phyloP scores from a whole-genome alignment of 305 asterid genomes.

The Rubia balearica region DNA sequence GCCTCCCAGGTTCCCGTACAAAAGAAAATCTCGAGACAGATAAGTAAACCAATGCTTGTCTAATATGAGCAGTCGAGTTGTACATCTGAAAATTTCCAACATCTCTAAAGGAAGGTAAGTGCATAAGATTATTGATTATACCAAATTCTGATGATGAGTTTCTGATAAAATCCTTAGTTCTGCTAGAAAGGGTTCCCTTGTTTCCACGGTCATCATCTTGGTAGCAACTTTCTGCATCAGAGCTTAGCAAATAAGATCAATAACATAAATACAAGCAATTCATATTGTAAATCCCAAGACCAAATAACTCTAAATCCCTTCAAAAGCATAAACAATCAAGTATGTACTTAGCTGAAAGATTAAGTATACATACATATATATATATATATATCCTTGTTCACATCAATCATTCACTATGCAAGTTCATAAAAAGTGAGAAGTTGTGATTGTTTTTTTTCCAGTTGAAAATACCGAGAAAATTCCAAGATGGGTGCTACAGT shows the following conservation, averaged over 20 bases:
- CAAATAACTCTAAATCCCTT: no score
- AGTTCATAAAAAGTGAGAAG: background rate
- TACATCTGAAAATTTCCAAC: background rate
- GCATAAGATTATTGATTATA: constrained; percentile 21
- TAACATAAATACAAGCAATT: background rate
- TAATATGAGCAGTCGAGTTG: background rate
- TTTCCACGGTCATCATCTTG: constrained; percentile 94
- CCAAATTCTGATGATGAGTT: constrained; percentile 96
- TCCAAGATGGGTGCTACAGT: no score
- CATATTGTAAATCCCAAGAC: constrained; percentile 3
- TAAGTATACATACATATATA: no score
- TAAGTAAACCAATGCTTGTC: background rate
- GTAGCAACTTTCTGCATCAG: constrained; percentile 88
- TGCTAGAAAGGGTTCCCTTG: constrained; percentile 71
- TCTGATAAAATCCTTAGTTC: constrained; percentile 83
- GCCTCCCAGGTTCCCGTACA: background rate
- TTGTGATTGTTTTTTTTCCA: no score
- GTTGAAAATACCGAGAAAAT: no score
- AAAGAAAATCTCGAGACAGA: background rate
- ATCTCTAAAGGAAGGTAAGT: background rate
- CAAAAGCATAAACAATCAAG: no score
- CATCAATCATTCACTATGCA: no score
- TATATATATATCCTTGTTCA: no score
- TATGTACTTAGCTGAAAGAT: no score
- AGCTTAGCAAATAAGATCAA: constrained; percentile 4